Conservation (phyloP, 23 red algal species). For the Agarophyton chilense region DNA sequence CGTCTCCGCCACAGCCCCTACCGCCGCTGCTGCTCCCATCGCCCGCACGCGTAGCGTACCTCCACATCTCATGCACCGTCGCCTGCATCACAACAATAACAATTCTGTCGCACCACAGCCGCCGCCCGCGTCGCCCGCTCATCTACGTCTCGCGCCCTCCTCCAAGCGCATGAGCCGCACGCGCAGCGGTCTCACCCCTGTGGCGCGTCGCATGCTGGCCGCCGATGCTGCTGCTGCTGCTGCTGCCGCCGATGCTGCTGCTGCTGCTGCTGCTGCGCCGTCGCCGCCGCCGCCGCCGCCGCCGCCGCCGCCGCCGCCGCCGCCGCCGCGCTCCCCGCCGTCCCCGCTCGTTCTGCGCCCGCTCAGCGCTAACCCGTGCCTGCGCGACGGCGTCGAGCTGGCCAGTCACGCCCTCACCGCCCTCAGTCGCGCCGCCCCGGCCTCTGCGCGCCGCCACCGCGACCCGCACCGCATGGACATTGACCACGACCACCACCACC, state of each 20-base stretch:
- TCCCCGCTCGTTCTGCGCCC: conserved; percentile 21
- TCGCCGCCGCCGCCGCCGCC: neutral
- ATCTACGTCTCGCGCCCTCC: neutral
- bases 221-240: neutral
- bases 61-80: neutral
- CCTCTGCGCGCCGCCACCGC: neutral
- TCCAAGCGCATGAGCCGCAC: conserved; percentile 26
- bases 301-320: neutral
- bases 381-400: conserved; percentile 30
- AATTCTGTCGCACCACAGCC: neutral
- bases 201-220: conserved; percentile 19
- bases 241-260: neutral
- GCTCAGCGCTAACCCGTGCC: conserved; percentile 7
- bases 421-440: neutral
- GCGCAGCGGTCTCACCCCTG: conserved; percentile 27
- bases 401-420: conserved; percentile 36
- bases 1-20: too few species aligned
- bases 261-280: neutral
- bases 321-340: neutral
- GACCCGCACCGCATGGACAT: neutral
- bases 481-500: neutral
- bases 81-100: neutral
- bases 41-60: conserved; percentile 10
- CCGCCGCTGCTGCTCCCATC: neutral
- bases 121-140: neutral